Evolutionary conservation across 2,329 filamentous ascomycete genomes (phyloP).

Genomic region (Aspergillus pseudoviridinutans): DNA sequence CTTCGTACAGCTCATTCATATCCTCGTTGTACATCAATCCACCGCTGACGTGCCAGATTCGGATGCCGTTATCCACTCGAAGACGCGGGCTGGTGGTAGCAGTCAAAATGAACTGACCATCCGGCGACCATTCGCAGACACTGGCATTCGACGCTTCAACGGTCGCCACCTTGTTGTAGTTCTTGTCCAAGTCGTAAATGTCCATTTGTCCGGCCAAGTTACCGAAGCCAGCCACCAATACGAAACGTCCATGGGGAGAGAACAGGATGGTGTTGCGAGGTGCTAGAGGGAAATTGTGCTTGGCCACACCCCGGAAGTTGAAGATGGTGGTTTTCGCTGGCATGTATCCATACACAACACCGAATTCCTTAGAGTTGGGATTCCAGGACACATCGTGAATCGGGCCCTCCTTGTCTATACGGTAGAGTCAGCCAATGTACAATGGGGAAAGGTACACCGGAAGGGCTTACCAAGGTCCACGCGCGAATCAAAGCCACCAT

Average conservation of each 20-base stretch:
- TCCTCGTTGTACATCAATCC: conserved; percentile 92
- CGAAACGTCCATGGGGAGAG: conserved; percentile 88
- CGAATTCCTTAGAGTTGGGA: conserved; percentile 95
- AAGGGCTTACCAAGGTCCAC: conserved; percentile 62
- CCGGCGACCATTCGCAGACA: conserved; percentile 95
- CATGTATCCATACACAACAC: conserved; percentile 97
- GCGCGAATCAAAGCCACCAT: conserved; percentile 86
- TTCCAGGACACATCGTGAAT: conserved; percentile 99
- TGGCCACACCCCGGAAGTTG: conserved; percentile 78
- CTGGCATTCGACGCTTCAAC: conserved; percentile 95
- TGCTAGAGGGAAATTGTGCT: conserved; percentile 78
- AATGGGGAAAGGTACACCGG: background rate
- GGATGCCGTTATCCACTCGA: conserved; percentile 93
- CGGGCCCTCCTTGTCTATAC: conserved; percentile 84
- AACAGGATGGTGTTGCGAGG: conserved; percentile 95
- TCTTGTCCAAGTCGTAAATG: conserved; percentile 91
- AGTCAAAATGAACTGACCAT: conserved; percentile 91
- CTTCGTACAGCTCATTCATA: conserved; percentile 89
- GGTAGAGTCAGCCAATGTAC: conserved; percentile 8
- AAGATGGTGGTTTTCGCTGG: conserved; percentile 99
- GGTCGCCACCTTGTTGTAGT: conserved; percentile 86
- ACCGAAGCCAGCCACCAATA: conserved; percentile 91
- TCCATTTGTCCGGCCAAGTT: conserved; percentile 98
- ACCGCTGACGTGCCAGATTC: conserved; percentile 89
- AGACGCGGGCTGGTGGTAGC: conserved; percentile 95